phyloP scores from a whole-genome alignment of 495 filamentous ascomycete species.

The Daldinia caldariorum region DNA sequence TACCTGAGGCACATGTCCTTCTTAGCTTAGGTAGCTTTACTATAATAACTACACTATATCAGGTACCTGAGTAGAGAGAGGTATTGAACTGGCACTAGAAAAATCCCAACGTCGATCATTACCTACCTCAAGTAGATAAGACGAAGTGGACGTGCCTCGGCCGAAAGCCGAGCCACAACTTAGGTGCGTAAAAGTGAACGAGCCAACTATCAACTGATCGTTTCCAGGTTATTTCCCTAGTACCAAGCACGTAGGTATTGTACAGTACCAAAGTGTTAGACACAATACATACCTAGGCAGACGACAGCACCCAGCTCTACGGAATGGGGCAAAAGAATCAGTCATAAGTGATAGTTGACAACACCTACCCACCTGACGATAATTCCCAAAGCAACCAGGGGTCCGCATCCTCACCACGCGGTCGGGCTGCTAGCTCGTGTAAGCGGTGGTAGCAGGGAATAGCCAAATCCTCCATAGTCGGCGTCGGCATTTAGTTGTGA shows the following conservation, averaged over 20 bases:
- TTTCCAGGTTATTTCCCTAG: background rate
- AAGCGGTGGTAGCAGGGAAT: background rate
- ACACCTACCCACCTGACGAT: background rate
- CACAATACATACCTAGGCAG: too few relatives aligned
- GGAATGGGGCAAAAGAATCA: background rate
- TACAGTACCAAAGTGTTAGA: too few relatives aligned
- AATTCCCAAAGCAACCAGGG: background rate
- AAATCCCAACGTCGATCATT: too few relatives aligned
- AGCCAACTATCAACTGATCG: background rate
- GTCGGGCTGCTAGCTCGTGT: too few relatives aligned
- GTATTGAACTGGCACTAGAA: too few relatives aligned
- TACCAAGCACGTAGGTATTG: too few relatives aligned
- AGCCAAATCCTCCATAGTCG: background rate
- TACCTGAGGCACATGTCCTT: too few relatives aligned
- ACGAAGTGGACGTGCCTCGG: background rate
- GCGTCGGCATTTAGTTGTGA: background rate
- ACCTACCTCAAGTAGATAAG: background rate
- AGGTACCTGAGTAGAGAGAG: too few relatives aligned
- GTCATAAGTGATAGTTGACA: too few relatives aligned
- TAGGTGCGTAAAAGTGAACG: background rate
- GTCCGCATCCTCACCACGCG: conserved; percentile 1
- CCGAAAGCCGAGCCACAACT: background rate
- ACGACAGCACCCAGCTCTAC: too few relatives aligned
- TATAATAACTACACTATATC: too few relatives aligned
- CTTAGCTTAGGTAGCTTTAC: too few relatives aligned